Evolutionary conservation across 176 grass and related monocot species (phyloP).

Genomic region (Cenchrus purpureus): DNA sequence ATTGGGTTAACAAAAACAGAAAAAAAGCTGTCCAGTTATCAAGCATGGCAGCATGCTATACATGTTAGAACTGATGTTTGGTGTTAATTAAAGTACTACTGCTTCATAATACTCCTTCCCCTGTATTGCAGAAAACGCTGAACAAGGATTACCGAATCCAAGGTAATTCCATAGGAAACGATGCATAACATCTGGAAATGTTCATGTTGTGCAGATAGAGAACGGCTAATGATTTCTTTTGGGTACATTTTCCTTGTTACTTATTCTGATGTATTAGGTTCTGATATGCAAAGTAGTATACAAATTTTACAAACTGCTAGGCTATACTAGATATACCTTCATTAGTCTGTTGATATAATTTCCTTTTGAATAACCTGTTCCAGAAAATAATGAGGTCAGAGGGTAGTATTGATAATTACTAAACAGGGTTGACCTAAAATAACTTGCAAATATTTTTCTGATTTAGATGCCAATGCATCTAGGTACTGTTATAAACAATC

Average conservation of each 20-base stretch:
- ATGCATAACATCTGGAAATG: not conserved
- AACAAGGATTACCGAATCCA: slow-evolving; percentile 57
- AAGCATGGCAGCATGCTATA: not conserved
- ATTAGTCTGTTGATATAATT: not conserved
- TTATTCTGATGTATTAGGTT: not conserved
- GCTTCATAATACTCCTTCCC: slow-evolving; percentile 19
- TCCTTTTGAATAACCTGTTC: not conserved
- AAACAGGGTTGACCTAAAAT: not conserved
- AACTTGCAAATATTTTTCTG: slow-evolving; percentile 21
- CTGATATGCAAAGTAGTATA: not conserved
- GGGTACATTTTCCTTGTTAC: not conserved
- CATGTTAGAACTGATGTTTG: not conserved
- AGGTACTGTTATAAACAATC: not conserved
- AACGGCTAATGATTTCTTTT: not conserved
- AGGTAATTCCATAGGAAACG: slow-evolving; percentile 56
- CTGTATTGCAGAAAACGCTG: slow-evolving; percentile 62
- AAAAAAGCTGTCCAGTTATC: not conserved
- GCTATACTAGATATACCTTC: slow-evolving; percentile 10
- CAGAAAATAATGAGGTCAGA: not conserved
- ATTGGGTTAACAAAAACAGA: not conserved
- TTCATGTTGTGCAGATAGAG: not conserved
- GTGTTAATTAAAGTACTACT: slow-evolving; percentile 30
- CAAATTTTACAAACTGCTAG: slow-evolving; percentile 17
- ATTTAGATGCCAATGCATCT: not conserved
- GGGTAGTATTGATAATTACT: slow-evolving; percentile 9